Evolutionary conservation across 805 yeast genomes (phyloP).

Genomic region (Starmerella bacillaris): DNA sequence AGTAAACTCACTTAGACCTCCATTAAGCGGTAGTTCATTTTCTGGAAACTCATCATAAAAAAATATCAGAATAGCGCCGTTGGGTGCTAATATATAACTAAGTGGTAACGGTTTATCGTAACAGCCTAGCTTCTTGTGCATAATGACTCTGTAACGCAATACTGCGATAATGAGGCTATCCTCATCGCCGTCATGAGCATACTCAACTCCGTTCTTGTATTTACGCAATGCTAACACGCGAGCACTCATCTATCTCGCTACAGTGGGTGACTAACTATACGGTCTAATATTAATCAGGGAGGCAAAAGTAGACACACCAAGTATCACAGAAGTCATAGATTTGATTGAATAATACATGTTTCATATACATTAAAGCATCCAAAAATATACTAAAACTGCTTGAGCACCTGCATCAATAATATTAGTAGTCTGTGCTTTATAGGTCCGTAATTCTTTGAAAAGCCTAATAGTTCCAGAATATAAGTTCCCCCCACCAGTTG

Average conservation of each 20-base stretch:
- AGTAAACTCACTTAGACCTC: conserved; percentile 10
- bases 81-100: conserved; percentile 1
- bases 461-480: no score
- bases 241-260: not conserved
- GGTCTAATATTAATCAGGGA: no score
- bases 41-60: conserved; percentile 11
- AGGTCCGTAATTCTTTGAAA: no score
- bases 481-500: no score
- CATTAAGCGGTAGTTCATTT: conserved; percentile 10
- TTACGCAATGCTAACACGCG: conserved; percentile 3
- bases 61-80: conserved; percentile 9
- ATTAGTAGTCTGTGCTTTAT: no score
- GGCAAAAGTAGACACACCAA: no score
- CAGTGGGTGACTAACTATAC: no score
- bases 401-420: no score
- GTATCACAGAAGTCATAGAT: no score
- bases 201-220: conserved; percentile 9
- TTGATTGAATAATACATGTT: no score
- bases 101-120: conserved; percentile 4
- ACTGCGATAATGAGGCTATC: conserved; percentile 9
- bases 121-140: conserved; percentile 3
- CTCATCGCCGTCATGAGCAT: conserved; percentile 8
- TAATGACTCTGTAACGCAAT: conserved; percentile 6
- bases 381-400: no score
- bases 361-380: no score